A percentile compares a stretch with the other conserved stretches of the same genome.
These are phyloP conservation scores for Hypholoma fasciculare DNA, from an alignment of 768 basidiomycete species.

Conservation along the genomic window DNA sequence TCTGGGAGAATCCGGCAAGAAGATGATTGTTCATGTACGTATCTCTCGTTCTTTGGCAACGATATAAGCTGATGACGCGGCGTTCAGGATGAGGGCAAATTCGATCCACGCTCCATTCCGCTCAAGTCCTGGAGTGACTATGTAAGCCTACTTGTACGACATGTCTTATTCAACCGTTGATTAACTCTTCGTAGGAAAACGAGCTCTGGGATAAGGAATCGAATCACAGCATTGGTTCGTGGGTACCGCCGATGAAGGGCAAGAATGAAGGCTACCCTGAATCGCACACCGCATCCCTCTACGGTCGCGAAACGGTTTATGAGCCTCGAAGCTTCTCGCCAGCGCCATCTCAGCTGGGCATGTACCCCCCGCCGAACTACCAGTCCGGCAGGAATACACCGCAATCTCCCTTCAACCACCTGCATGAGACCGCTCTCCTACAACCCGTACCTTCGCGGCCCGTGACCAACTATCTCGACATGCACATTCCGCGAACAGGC, in stretches of 20 bases:
- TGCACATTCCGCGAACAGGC: slow-evolving; percentile 55
- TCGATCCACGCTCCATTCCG: slow-evolving; percentile 90
- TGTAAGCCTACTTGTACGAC: slow-evolving; percentile 41
- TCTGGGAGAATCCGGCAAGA: slow-evolving; percentile 93
- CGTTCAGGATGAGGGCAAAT: slow-evolving; percentile 91
- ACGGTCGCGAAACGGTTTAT: slow-evolving; percentile 87
- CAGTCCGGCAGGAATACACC: slow-evolving; percentile 80
- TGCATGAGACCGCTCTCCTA: slow-evolving; percentile 40
- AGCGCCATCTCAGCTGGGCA: slow-evolving; percentile 65
- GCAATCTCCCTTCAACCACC: slow-evolving; percentile 43
- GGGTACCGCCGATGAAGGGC: slow-evolving; percentile 77
- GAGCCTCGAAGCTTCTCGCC: slow-evolving; percentile 77
- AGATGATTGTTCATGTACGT: slow-evolving; percentile 91
- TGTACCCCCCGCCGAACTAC: slow-evolving; percentile 66
- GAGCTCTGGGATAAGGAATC: slow-evolving; percentile 98
- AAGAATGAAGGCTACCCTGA: slow-evolving; percentile 77
- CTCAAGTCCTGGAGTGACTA: slow-evolving; percentile 98
- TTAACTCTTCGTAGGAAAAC: slow-evolving; percentile 61
- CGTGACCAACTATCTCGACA: slow-evolving; percentile 74
- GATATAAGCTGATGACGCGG: slow-evolving; percentile 6
- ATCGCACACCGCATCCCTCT: slow-evolving; percentile 76
- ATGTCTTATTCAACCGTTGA: background rate
- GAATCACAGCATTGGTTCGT: slow-evolving; percentile 92
- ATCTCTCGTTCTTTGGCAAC: slow-evolving; percentile 8
- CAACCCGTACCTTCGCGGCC: slow-evolving; percentile 72